A percentile compares a stretch with the other conserved stretches of the same genome.
Conservation (phyloP, 2,329 filamentous ascomycete genomes). For the Pleurostoma richardsiae region DNA sequence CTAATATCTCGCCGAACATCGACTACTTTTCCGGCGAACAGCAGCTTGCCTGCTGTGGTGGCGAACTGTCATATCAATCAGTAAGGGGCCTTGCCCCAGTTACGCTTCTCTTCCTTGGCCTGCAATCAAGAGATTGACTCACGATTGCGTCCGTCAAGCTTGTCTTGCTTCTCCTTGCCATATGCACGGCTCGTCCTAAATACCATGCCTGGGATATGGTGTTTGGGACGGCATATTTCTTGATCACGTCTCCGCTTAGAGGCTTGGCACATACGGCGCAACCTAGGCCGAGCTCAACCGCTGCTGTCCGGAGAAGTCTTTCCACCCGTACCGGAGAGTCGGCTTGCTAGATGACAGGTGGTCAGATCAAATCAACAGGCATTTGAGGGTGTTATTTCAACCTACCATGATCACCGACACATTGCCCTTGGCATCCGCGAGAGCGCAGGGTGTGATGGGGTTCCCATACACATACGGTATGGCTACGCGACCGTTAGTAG, state of each 20-base stretch:
- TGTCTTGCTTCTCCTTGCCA: slow-evolving; percentile 20
- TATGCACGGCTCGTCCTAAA: slow-evolving; percentile 22
- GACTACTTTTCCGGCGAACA: slow-evolving; percentile 33
- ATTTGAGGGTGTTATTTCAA: neutral
- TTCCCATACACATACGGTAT: slow-evolving; percentile 32
- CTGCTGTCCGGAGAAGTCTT: slow-evolving; percentile 25
- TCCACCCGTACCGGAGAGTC: slow-evolving; percentile 28
- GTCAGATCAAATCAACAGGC: neutral
- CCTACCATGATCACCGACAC: slow-evolving; percentile 24
- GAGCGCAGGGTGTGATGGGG: slow-evolving; percentile 26
- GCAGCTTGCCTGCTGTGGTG: slow-evolving; percentile 24
- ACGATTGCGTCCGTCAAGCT: slow-evolving; percentile 19
- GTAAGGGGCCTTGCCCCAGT: neutral
- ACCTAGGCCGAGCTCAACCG: slow-evolving; percentile 30
- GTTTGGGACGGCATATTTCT: slow-evolving; percentile 24
- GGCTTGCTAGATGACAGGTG: slow-evolving; percentile 15
- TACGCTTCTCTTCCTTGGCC: neutral
- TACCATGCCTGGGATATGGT: slow-evolving; percentile 28
- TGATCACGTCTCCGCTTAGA: slow-evolving; percentile 24
- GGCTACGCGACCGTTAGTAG: slow-evolving; percentile 13
- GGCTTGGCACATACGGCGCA: slow-evolving; percentile 29
- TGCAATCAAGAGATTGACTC: slow-evolving; percentile 1
- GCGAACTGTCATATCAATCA: slow-evolving; percentile 6
- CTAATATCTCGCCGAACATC: slow-evolving; percentile 30
- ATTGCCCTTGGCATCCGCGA: slow-evolving; percentile 31